A percentile compares a stretch with the other conserved stretches of the same genome.
Conservation (phyloP, 2,329 filamentous ascomycete genomes). For the Aspergillus spinulosporus region DNA sequence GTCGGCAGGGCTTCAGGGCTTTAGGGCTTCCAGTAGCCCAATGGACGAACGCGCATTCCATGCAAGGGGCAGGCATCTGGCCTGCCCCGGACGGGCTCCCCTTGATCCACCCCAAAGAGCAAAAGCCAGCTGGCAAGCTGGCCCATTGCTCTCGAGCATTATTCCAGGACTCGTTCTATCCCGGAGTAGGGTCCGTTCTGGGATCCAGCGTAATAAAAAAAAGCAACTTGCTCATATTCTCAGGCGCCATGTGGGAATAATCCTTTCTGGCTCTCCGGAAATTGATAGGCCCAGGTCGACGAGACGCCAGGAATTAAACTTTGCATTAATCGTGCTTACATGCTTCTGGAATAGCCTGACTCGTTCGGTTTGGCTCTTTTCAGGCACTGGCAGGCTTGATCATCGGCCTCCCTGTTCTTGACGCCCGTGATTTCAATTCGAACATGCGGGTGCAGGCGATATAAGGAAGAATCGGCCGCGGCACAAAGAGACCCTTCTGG, state of each 20-base stretch:
- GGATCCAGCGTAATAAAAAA: too few species aligned
- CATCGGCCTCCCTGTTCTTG: too few species aligned
- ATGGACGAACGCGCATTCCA: not conserved
- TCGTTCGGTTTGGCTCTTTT: not conserved
- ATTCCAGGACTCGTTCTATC: too few species aligned
- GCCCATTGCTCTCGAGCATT: too few species aligned
- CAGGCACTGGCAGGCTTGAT: not conserved
- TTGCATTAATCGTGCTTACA: not conserved
- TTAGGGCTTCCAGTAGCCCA: not conserved
- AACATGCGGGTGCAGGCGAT: too few species aligned
- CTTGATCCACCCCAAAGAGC: not conserved
- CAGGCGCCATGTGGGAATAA: not conserved
- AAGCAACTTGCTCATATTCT: not conserved
- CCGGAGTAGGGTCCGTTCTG: too few species aligned
- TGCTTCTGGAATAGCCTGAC: not conserved
- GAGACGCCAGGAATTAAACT: not conserved
- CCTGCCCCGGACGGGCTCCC: not conserved
- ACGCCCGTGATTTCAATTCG: too few species aligned
- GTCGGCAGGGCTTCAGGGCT: too few species aligned
- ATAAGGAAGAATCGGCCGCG: not conserved
- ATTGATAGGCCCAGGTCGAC: not conserved
- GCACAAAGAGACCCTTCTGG: too few species aligned
- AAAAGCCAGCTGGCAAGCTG: too few species aligned
- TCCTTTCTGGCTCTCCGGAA: not conserved
- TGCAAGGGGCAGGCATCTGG: not conserved